Percentiles rank a stretch among this genome's conserved stretches.
Evolutionary conservation across 2,329 filamentous ascomycete genomes (phyloP).

Genomic region (Beauveria bassiana): DNA sequence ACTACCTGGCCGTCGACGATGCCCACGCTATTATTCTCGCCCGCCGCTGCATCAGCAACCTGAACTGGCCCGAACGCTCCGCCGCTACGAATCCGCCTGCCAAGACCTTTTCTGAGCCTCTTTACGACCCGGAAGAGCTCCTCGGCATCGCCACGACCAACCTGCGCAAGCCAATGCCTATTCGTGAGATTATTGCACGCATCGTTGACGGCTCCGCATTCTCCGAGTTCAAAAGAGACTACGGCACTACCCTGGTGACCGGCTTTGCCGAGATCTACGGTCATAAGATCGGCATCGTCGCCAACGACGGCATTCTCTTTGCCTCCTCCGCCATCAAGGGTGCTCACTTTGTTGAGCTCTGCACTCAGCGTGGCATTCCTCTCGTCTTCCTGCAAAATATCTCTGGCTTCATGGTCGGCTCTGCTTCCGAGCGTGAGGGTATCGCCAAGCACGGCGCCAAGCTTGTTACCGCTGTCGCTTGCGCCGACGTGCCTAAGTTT

Average conservation of each 20-base stretch:
- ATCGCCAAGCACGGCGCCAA: constrained; percentile 98
- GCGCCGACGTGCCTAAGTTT: constrained; percentile 91
- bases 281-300: constrained; percentile 83
- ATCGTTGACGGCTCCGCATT: constrained; percentile 89
- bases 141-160: constrained; percentile 86
- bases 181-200: constrained; percentile 84
- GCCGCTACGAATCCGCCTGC: constrained; percentile 30
- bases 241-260: constrained; percentile 82
- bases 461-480: constrained; percentile 89
- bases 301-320: constrained; percentile 94
- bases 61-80: constrained; percentile 68
- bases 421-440: constrained; percentile 83
- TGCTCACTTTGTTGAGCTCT: constrained; percentile 94
- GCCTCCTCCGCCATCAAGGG: constrained; percentile 84
- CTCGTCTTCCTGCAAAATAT: constrained; percentile 96
- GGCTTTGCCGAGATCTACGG: constrained; percentile 88
- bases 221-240: constrained; percentile 88
- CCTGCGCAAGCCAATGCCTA: constrained; percentile 74
- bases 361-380: constrained; percentile 80
- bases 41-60: constrained; percentile 73
- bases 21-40: constrained; percentile 84
- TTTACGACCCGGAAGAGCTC: constrained; percentile 74
- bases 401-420: constrained; percentile 95
- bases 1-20: constrained; percentile 92
- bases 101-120: constrained; percentile 58